Conservation (phyloP, 73 alveolate genomes). For the Blepharisma japonicum region DNA sequence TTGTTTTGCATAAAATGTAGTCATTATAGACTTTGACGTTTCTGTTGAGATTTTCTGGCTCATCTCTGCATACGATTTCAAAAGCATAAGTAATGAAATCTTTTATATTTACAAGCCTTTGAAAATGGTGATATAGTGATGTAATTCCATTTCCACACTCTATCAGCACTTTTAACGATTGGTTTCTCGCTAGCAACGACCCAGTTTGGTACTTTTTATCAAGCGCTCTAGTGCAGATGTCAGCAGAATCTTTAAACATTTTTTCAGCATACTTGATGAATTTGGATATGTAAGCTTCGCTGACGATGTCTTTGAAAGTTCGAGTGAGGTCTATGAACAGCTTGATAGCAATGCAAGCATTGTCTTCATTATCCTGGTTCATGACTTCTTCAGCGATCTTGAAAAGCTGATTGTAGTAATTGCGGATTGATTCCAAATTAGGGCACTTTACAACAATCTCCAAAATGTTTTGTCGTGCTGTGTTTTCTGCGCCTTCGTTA, state of each 20-base stretch:
- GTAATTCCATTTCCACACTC: slow-evolving; percentile 22
- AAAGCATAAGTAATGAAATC: slow-evolving; percentile 18
- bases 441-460: slow-evolving; percentile 20
- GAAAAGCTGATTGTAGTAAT: slow-evolving; percentile 12
- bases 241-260: slow-evolving; percentile 6
- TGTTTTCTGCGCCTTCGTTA: slow-evolving; percentile 15
- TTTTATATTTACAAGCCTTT: slow-evolving; percentile 21
- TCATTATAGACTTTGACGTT: slow-evolving; percentile 10
- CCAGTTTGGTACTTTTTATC: background rate
- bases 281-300: background rate
- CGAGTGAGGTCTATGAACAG: slow-evolving; percentile 2
- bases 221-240: background rate
- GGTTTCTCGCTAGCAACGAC: background rate
- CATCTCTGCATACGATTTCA: slow-evolving; percentile 11
- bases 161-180: slow-evolving; percentile 3
- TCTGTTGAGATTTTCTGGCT: background rate
- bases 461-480: slow-evolving; percentile 15
- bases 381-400: slow-evolving; percentile 22
- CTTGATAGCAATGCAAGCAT: slow-evolving; percentile 13
- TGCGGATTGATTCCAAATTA: background rate
- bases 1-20: slow-evolving; percentile 15
- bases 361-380: slow-evolving; percentile 7
- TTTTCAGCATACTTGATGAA: slow-evolving; percentile 14
- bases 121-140: background rate
- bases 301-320: slow-evolving; percentile 11